These are phyloP conservation scores for Psilocybe tampanensis DNA, from an alignment of 768 basidiomycete species.

Conservation along the genomic window DNA sequence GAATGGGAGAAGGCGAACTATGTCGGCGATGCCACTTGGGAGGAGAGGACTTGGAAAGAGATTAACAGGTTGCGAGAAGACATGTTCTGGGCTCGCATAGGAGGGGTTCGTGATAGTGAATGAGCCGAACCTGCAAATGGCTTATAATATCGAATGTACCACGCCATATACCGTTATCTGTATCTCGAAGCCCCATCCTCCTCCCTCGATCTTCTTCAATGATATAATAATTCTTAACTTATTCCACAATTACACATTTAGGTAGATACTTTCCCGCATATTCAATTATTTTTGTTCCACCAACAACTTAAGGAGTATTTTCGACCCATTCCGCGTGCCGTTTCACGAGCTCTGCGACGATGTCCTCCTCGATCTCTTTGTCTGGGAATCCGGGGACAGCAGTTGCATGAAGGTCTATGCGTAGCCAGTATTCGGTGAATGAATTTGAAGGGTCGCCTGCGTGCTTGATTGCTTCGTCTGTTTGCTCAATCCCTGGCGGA, in stretches of 20 bases:
- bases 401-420: slow-evolving; percentile 48
- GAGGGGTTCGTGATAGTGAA: slow-evolving; percentile 41
- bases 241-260: background rate
- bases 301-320: slow-evolving; percentile 3
- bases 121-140: slow-evolving; percentile 6
- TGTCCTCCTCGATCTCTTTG: slow-evolving; percentile 94
- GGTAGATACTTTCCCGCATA: background rate
- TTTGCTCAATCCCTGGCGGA: slow-evolving; percentile 14
- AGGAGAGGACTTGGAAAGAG: slow-evolving; percentile 86
- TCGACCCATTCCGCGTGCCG: slow-evolving; percentile 76
- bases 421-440: slow-evolving; percentile 65
- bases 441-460: slow-evolving; percentile 14
- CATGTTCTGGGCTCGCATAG: slow-evolving; percentile 86
- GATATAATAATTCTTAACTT: background rate
- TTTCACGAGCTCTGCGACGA: slow-evolving; percentile 72
- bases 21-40: slow-evolving; percentile 76
- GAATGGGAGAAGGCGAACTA: slow-evolving; percentile 39
- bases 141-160: background rate
- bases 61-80: slow-evolving; percentile 72
- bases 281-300: background rate
- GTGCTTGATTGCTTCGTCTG: slow-evolving; percentile 4
- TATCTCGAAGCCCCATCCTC: background rate
- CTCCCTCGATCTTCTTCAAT: background rate
- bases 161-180: too few species aligned
- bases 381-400: slow-evolving; percentile 35